phyloP scores from a whole-genome alignment of 352 stramenopile genomes.

The Phytophthora palmivora region DNA sequence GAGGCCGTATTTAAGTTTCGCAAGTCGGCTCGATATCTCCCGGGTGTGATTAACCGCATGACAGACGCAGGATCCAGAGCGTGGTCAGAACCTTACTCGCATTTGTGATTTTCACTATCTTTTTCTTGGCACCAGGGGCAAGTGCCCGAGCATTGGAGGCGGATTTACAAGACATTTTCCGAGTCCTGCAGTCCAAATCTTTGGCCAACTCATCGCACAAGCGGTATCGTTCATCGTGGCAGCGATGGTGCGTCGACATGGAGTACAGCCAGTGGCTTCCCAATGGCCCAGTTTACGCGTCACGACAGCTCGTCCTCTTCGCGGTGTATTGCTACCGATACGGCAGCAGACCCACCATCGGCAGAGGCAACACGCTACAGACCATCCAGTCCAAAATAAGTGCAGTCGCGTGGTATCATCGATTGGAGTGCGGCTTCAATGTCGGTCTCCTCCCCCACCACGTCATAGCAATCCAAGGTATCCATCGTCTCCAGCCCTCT shows the following conservation, averaged over 20 bases:
- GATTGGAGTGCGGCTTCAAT: too few species aligned
- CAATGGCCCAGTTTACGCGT: not conserved
- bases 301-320: slow-evolving; percentile 20
- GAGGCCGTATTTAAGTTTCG: too few species aligned
- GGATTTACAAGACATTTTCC: slow-evolving; percentile 25
- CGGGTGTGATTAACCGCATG: too few species aligned
- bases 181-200: slow-evolving; percentile 12
- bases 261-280: slow-evolving; percentile 14
- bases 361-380: slow-evolving; percentile 21
- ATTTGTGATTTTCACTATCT: too few species aligned
- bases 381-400: slow-evolving; percentile 47
- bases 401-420: slow-evolving; percentile 34
- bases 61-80: too few species aligned
- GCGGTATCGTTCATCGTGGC: slow-evolving; percentile 4
- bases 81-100: too few species aligned
- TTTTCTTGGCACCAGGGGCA: too few species aligned
- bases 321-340: slow-evolving; percentile 17
- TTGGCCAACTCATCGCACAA: slow-evolving; percentile 12
- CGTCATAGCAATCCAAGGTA: slow-evolving; percentile 31
- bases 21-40: too few species aligned
- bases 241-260: slow-evolving; percentile 12
- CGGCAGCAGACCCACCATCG: not conserved
- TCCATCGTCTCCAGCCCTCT: slow-evolving; percentile 22
- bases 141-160: slow-evolving; percentile 1
- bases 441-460: slow-evolving; percentile 29